Evolutionary conservation across 1,284 basidiomycete genomes (phyloP).

Genomic region (Apiotrichum sp.): DNA sequence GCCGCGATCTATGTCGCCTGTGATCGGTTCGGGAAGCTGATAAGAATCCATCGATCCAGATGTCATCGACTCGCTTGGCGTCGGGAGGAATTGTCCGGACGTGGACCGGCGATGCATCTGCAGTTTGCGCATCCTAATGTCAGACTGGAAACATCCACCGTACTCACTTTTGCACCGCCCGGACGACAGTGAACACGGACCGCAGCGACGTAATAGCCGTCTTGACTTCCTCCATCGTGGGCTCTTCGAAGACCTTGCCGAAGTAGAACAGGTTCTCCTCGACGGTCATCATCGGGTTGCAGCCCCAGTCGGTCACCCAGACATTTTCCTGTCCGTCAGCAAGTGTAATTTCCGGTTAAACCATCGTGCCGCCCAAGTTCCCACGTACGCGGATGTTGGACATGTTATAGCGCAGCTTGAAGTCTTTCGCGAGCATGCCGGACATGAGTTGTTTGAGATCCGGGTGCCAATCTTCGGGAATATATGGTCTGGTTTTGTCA

Average conservation of each 20-base stretch:
- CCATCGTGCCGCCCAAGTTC: too few species aligned
- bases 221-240: constrained; percentile 46
- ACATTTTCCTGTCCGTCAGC: constrained; percentile 38
- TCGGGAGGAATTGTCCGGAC: neutral
- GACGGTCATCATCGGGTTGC: constrained; percentile 33
- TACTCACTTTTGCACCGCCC: constrained; percentile 44
- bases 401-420: constrained; percentile 40
- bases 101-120: neutral
- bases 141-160: neutral
- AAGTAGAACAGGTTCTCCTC: constrained; percentile 47
- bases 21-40: constrained; percentile 18
- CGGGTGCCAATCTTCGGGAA: constrained; percentile 41
- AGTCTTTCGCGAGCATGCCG: constrained; percentile 46
- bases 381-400: constrained; percentile 38
- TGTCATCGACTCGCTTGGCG: neutral
- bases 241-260: constrained; percentile 46
- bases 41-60: constrained; percentile 41
- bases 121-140: constrained; percentile 8
- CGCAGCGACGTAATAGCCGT: constrained; percentile 41
- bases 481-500: constrained; percentile 26
- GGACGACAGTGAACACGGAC: constrained; percentile 43
- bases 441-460: constrained; percentile 41
- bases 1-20: neutral
- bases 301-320: constrained; percentile 45
- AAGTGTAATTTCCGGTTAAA: neutral